phyloP scores from a whole-genome alignment of 1,139 yeast species.

The Suhomyces bribrorum region DNA sequence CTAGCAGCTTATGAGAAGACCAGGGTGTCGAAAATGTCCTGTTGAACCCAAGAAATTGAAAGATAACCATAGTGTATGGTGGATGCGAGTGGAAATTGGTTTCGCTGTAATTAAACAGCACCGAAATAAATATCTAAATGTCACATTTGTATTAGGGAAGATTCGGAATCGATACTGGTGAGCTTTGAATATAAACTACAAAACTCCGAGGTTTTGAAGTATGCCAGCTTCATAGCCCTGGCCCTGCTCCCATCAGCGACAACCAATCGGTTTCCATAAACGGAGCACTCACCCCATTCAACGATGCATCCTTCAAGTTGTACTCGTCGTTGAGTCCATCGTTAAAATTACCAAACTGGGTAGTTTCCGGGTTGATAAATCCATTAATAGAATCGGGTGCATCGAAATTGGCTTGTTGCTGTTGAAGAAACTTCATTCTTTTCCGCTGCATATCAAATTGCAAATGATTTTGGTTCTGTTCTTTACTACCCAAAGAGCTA shows the following conservation, averaged over 20 bases:
- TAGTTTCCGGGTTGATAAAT: background rate
- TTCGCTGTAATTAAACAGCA: no score
- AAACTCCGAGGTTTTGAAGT: no score
- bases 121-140: no score
- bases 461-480: conserved; percentile 15
- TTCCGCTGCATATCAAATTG: conserved; percentile 19
- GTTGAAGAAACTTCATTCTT: conserved; percentile 18
- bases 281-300: conserved; percentile 12
- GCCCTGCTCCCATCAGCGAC: conserved; percentile 40
- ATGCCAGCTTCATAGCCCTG: conserved; percentile 22
- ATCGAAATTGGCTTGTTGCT: conserved; percentile 2
- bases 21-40: no score
- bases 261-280: conserved; percentile 33
- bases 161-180: background rate
- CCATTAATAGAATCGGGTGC: background rate
- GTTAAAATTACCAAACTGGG: background rate
- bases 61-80: no score
- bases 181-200: no score
- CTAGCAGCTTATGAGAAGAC: no score
- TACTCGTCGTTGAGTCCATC: conserved; percentile 5
- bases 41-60: no score
- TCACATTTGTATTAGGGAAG: no score
- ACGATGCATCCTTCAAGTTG: conserved; percentile 6
- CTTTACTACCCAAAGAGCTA: conserved; percentile 3
- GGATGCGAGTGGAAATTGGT: no score